These are phyloP conservation scores for Begonia peltatifolia DNA, from an alignment of 306 rosid species.

Conservation along the genomic window DNA sequence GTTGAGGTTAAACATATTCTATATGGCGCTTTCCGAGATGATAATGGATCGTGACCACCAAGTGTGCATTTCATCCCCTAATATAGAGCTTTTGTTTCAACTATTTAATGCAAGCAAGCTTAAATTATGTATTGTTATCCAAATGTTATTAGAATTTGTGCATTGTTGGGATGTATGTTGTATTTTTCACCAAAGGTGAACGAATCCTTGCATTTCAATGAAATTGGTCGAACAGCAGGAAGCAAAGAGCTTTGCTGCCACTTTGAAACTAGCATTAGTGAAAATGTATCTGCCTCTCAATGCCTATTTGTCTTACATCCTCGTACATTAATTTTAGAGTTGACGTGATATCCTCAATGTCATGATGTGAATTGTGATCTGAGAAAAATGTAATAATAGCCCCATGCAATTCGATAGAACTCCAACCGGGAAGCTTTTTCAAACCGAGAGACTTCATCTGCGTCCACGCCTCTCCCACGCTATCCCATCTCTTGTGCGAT, in stretches of 20 bases:
- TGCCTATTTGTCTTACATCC: background rate
- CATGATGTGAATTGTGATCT: slow-evolving; percentile 12
- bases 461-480: slow-evolving; percentile 14
- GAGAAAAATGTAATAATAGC: slow-evolving; percentile 8
- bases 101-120: too few species aligned
- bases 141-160: too few species aligned
- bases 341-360: slow-evolving; percentile 5
- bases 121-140: too few species aligned
- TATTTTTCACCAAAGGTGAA: background rate
- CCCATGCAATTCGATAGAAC: slow-evolving; percentile 11
- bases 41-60: too few species aligned
- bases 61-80: too few species aligned
- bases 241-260: too few species aligned
- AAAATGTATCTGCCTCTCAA: background rate
- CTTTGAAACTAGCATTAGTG: too few species aligned
- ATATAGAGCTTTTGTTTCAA: too few species aligned
- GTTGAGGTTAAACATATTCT: too few species aligned
- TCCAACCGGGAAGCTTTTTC: slow-evolving; percentile 14
- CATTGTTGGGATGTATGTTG: background rate
- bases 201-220: background rate
- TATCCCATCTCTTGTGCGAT: slow-evolving; percentile 7
- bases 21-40: too few species aligned
- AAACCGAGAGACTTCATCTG: slow-evolving; percentile 15
- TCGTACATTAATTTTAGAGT: slow-evolving; percentile 3
- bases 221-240: background rate